Conservation (phyloP, 306 rosid species). For the Lablab purpureus region DNA sequence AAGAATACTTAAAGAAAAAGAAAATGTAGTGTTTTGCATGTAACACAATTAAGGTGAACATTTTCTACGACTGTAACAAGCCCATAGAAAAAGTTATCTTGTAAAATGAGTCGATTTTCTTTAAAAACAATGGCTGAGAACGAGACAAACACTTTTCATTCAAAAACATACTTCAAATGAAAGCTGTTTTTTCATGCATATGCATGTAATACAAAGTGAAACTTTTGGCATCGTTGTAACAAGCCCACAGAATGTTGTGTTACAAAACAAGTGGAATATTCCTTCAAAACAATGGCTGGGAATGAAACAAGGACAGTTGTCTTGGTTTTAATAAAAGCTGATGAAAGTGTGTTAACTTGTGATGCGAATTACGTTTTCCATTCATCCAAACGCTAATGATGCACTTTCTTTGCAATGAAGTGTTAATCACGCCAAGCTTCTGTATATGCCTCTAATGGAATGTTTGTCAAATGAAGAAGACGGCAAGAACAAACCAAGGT, state of each 20-base stretch:
- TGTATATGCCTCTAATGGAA: background rate
- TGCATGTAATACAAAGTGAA: slow-evolving; percentile 35
- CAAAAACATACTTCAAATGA: background rate
- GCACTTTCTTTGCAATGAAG: slow-evolving; percentile 34
- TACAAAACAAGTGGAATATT: slow-evolving; percentile 8
- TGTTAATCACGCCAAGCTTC: slow-evolving; percentile 20
- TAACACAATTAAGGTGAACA: background rate
- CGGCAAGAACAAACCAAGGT: background rate
- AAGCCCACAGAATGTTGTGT: slow-evolving; percentile 52
- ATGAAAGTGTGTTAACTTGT: slow-evolving; percentile 12
- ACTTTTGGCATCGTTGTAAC: slow-evolving; percentile 16
- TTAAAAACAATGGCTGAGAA: slow-evolving; percentile 26
- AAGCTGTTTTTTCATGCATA: slow-evolving; percentile 14
- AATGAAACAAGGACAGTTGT: slow-evolving; percentile 37
- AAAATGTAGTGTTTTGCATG: background rate
- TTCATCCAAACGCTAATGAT: slow-evolving; percentile 37
- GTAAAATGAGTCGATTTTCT: background rate
- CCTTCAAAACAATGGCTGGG: slow-evolving; percentile 47
- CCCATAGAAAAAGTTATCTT: slow-evolving; percentile 22
- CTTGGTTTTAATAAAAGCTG: background rate
- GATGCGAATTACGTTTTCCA: slow-evolving; percentile 31
- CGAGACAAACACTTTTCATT: slow-evolving; percentile 34
- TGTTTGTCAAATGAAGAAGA: slow-evolving; percentile 8
- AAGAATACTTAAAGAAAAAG: background rate
- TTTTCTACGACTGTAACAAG: background rate